Conservation (phyloP, 1,139 yeast genomes). For the Zhuliangozyma parablackwelliae region DNA sequence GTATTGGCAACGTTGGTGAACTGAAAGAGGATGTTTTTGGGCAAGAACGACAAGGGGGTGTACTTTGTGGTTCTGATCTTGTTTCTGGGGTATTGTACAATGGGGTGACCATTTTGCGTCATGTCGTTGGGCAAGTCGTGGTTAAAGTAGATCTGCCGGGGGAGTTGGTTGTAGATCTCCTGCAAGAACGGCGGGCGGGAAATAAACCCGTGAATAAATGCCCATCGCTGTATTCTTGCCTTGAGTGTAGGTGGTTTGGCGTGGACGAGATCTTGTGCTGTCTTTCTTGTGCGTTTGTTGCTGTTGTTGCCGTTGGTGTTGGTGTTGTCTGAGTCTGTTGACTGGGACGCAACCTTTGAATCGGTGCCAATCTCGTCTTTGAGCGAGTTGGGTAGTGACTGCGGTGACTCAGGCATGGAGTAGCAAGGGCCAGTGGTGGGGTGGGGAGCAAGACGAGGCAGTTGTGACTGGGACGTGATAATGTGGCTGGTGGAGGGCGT, state of each 20-base stretch:
- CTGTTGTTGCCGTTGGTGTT: not conserved
- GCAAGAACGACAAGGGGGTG: conserved; percentile 83
- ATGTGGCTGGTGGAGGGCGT: too few species aligned
- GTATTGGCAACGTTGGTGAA: conserved; percentile 87
- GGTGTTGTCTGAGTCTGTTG: not conserved
- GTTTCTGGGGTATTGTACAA: conserved; percentile 64
- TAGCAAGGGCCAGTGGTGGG: too few species aligned
- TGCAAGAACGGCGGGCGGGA: conserved; percentile 32
- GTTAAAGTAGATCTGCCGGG: conserved; percentile 38
- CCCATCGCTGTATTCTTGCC: conserved; percentile 22
- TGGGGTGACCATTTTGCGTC: conserved; percentile 51
- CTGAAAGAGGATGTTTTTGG: conserved; percentile 76
- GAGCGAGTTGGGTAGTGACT: too few species aligned
- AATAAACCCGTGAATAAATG: conserved; percentile 29
- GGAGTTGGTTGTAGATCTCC: conserved; percentile 31
- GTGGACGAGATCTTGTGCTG: conserved; percentile 19
- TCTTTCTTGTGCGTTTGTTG: conserved; percentile 5
- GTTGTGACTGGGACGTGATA: too few species aligned
- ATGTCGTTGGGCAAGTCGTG: conserved; percentile 29
- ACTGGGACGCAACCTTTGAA: not conserved
- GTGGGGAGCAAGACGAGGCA: too few species aligned
- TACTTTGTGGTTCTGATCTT: conserved; percentile 95
- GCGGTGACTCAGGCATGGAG: too few species aligned
- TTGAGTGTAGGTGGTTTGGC: conserved; percentile 32
- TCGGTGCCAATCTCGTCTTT: too few species aligned